These are phyloP conservation scores for Diversispora epigaea DNA, from an alignment of 192 early-diverging fungal genomes.

Conservation along the genomic window DNA sequence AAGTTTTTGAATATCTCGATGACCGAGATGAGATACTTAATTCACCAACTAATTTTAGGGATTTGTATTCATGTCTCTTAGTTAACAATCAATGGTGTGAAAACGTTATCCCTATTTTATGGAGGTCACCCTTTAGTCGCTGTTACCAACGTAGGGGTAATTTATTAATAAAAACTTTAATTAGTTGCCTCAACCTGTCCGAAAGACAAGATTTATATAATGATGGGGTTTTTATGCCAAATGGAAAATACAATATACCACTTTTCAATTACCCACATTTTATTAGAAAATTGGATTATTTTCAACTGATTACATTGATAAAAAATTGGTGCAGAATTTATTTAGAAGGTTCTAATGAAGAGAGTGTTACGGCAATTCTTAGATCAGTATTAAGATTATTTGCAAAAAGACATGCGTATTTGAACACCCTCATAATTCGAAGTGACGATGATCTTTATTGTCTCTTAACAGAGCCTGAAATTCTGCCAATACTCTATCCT, in stretches of 20 bases:
- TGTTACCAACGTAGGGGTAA: not conserved
- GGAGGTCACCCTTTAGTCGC: conserved; percentile 8
- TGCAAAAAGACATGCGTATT: not conserved
- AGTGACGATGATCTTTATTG: conserved; percentile 1
- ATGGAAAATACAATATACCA: not conserved
- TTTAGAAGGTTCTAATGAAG: not conserved
- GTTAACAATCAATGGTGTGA: conserved; percentile 20
- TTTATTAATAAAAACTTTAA: not conserved
- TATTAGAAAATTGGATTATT: conserved; percentile 21
- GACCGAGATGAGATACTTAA: not conserved
- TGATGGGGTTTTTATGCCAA: not conserved
- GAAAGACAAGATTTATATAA: not conserved
- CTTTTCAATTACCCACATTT: conserved; percentile 5
- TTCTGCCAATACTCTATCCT: not conserved
- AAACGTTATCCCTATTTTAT: conserved; percentile 1
- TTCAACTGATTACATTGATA: not conserved
- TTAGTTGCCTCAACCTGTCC: not conserved
- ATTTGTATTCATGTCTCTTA: conserved; percentile 9
- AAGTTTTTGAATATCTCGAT: conserved; percentile 16
- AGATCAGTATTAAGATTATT: conserved; percentile 8
- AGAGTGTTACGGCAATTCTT: not conserved
- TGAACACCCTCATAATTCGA: not conserved
- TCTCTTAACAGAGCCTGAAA: not conserved
- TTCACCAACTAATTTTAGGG: not conserved
- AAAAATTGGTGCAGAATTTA: not conserved